phyloP scores from a whole-genome alignment of 768 basidiomycete species.

The Imleria badia region DNA sequence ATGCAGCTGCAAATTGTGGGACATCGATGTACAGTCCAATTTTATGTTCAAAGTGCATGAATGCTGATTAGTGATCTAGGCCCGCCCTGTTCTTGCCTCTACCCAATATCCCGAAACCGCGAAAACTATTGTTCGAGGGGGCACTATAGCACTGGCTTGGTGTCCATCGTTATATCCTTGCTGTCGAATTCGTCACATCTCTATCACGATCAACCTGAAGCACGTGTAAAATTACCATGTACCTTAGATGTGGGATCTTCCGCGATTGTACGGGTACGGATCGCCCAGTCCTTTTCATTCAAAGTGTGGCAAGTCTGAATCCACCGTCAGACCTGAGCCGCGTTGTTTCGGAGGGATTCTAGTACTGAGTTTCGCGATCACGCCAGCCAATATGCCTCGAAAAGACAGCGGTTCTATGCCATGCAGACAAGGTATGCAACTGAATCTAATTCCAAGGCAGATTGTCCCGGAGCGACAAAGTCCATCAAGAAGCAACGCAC shows the following conservation, averaged over 20 bases:
- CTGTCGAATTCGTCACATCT: neutral
- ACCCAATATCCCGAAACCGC: slow-evolving; percentile 35
- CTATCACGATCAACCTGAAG: neutral
- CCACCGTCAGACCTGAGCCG: too few species aligned
- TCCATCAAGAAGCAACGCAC: neutral
- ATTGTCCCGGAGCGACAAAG: neutral
- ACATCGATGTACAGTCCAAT: slow-evolving; percentile 75
- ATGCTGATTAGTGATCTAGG: slow-evolving; percentile 23
- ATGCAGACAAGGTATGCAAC: neutral
- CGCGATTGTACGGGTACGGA: neutral
- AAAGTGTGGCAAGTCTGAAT: too few species aligned
- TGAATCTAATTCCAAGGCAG: neutral
- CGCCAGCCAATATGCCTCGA: neutral
- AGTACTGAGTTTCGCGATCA: neutral
- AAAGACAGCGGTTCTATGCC: neutral
- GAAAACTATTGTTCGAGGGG: slow-evolving; percentile 36
- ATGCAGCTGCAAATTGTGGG: slow-evolving; percentile 90
- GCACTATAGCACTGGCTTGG: slow-evolving; percentile 18
- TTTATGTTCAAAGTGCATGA: neutral
- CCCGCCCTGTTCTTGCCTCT: slow-evolving; percentile 35
- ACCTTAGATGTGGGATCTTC: neutral
- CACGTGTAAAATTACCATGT: neutral
- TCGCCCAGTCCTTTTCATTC: too few species aligned
- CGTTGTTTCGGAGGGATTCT: neutral
- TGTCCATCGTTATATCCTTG: neutral